Percentiles rank a stretch among this genome's conserved stretches.
These are phyloP conservation scores for Kalaharituber pfeilii DNA, from an alignment of 2,329 filamentous ascomycete genomes.

Conservation along the genomic window DNA sequence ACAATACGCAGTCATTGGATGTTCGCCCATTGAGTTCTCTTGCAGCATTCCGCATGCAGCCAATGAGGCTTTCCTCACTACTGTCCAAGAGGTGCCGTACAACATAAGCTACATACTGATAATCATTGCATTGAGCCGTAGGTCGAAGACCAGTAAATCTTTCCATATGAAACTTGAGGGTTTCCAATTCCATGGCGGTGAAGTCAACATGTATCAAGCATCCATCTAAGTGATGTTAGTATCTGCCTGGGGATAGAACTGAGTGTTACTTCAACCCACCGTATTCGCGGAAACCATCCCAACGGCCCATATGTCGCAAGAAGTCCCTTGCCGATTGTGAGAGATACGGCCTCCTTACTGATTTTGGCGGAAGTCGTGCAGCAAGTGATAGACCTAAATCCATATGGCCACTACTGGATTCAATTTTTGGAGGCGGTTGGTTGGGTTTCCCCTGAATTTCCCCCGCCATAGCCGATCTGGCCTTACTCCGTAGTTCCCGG, in stretches of 20 bases:
- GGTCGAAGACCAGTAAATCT: neutral
- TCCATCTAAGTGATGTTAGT: conserved; percentile 6
- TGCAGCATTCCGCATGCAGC: neutral
- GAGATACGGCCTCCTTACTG: conserved; percentile 1
- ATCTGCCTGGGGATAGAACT: no score
- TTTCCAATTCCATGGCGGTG: conserved; percentile 2
- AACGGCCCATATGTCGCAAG: conserved; percentile 1
- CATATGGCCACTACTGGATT: neutral
- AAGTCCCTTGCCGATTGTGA: conserved; percentile 1
- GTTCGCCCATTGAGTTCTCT: neutral
- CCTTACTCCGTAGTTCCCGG: conserved; percentile 1
- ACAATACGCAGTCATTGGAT: neutral
- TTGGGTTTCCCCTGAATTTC: neutral
- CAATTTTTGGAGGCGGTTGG: neutral
- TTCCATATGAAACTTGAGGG: neutral
- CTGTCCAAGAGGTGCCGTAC: neutral
- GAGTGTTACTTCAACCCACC: no score
- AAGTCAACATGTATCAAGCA: conserved; percentile 8
- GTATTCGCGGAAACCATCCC: neutral
- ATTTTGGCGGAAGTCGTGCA: neutral
- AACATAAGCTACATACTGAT: neutral
- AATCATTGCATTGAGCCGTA: neutral
- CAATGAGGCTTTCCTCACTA: neutral
- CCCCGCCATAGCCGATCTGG: neutral
- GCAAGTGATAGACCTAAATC: neutral